phyloP scores from a whole-genome alignment of 768 basidiomycete species.

The Dictyophora rubrovolvata region DNA sequence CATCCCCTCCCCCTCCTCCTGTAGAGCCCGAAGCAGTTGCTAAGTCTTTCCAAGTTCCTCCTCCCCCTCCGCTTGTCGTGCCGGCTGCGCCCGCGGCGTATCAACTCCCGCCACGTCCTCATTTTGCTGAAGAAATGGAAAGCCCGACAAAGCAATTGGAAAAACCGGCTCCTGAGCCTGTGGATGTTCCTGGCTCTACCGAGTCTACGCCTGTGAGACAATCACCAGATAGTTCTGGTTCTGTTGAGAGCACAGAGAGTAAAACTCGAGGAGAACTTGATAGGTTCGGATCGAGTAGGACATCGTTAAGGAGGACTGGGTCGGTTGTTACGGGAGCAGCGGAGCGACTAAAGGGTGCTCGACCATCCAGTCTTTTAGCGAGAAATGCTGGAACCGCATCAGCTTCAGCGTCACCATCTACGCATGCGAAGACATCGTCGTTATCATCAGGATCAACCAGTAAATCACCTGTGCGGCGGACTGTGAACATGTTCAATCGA shows the following conservation, averaged over 20 bases:
- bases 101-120: conserved; percentile 28
- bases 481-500: conserved; percentile 35
- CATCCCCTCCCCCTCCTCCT: conserved; percentile 15
- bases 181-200: conserved; percentile 27
- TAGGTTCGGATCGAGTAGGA: conserved; percentile 20
- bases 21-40: conserved; percentile 16
- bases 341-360: conserved; percentile 35
- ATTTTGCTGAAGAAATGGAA: not conserved
- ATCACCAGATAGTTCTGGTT: conserved; percentile 19
- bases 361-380: conserved; percentile 29
- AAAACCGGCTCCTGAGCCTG: conserved; percentile 18
- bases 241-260: conserved; percentile 19
- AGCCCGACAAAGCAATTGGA: conserved; percentile 1
- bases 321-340: conserved; percentile 29
- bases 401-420: not conserved
- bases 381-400: not conserved
- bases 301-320: conserved; percentile 36
- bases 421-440: not conserved
- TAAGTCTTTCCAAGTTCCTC: conserved; percentile 13
- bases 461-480: conserved; percentile 47
- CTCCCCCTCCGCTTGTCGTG: conserved; percentile 11
- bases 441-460: conserved; percentile 16
- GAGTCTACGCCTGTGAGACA: conserved; percentile 14
- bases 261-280: not conserved
- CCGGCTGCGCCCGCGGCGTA: not conserved